Conservation (phyloP, 164 flowering plant genomes). For the grape (Vitis vinifera) region DNA sequence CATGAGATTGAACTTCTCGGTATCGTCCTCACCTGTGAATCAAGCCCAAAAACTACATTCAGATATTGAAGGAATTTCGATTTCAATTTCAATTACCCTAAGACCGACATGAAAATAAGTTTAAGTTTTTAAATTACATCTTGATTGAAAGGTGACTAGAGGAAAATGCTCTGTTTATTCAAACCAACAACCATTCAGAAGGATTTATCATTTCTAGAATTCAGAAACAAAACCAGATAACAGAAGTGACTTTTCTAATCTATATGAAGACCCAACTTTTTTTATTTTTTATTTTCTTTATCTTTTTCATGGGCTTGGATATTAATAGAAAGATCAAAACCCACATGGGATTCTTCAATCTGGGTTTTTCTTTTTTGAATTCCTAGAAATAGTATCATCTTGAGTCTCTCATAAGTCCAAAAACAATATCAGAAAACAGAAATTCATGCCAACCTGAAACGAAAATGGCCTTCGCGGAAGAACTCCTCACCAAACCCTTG, state of each 20-base stretch:
- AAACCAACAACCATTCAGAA: too few relatives aligned
- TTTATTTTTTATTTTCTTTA: too few relatives aligned
- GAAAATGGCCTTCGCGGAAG: slow-evolving; percentile 25
- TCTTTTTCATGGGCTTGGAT: too few relatives aligned
- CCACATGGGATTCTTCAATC: background rate
- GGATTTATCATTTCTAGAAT: too few relatives aligned
- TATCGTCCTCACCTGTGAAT: slow-evolving; percentile 24
- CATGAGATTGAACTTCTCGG: slow-evolving; percentile 54
- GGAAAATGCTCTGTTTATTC: too few relatives aligned
- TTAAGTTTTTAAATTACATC: too few relatives aligned
- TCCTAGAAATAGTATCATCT: too few relatives aligned
- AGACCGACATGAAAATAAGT: background rate
- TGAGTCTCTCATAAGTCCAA: background rate
- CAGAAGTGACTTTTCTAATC: background rate
- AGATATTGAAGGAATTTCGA: slow-evolving; percentile 8
- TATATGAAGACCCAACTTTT: background rate
- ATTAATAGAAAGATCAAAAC: background rate
- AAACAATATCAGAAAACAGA: background rate
- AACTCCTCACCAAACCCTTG: slow-evolving; percentile 29
- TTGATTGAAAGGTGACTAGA: too few relatives aligned
- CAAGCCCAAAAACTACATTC: slow-evolving; percentile 15
- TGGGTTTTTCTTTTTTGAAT: background rate
- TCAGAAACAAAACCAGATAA: background rate
- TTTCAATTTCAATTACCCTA: background rate
- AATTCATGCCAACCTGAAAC: slow-evolving; percentile 30